Evolutionary conservation across 2,329 filamentous ascomycete species (phyloP).

Genomic region (Aschersonia sp.): DNA sequence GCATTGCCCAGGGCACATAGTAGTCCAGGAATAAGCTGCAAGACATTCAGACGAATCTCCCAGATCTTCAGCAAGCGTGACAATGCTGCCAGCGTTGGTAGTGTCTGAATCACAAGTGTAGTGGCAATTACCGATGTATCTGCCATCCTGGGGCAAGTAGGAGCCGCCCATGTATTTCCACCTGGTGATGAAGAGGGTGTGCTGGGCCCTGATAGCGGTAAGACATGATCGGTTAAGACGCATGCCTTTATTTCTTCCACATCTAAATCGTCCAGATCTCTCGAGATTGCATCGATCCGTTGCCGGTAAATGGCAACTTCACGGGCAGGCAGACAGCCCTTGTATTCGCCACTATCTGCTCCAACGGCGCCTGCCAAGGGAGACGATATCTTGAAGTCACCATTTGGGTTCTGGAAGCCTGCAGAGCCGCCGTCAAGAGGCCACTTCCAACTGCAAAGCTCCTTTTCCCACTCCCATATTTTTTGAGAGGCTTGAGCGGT

Average conservation of each 20-base stretch:
- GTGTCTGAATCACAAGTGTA: slow-evolving; percentile 75
- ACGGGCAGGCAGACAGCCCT: slow-evolving; percentile 54
- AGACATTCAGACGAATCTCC: slow-evolving; percentile 60
- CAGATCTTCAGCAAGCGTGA: slow-evolving; percentile 62
- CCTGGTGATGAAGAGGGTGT: slow-evolving; percentile 19
- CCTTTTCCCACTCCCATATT: slow-evolving; percentile 62
- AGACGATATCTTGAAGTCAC: slow-evolving; percentile 25
- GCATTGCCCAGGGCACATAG: slow-evolving; percentile 52
- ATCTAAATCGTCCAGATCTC: slow-evolving; percentile 54
- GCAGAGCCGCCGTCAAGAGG: slow-evolving; percentile 30
- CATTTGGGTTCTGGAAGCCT: slow-evolving; percentile 37
- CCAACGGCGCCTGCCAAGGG: slow-evolving; percentile 10
- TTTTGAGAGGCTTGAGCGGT: slow-evolving; percentile 57
- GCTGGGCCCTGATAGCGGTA: slow-evolving; percentile 29
- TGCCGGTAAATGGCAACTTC: slow-evolving; percentile 55
- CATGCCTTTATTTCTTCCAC: slow-evolving; percentile 83
- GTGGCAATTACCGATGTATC: slow-evolving; percentile 86
- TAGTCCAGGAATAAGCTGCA: slow-evolving; percentile 59
- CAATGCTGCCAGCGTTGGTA: slow-evolving; percentile 68
- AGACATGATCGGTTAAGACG: slow-evolving; percentile 68
- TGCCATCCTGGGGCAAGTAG: slow-evolving; percentile 58
- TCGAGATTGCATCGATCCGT: slow-evolving; percentile 59
- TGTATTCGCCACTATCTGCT: slow-evolving; percentile 28
- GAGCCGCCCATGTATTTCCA: slow-evolving; percentile 23
- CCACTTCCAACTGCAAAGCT: slow-evolving; percentile 50